Conservation (phyloP, 2,329 filamentous ascomycete species). For the Colletotrichum sp. region DNA sequence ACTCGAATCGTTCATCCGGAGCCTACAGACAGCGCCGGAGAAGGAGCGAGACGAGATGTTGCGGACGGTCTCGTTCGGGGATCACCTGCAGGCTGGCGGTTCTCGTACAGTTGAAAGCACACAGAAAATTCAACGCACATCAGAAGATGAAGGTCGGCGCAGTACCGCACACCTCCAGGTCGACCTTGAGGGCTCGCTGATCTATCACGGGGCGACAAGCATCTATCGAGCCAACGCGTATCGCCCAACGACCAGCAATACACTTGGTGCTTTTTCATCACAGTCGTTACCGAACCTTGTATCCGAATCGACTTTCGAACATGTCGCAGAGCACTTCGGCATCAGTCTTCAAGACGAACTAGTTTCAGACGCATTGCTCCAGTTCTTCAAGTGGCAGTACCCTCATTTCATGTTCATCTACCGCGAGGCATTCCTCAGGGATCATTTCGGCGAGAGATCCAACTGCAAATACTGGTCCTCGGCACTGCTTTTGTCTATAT, state of each 20-base stretch:
- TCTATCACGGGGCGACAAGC: constrained; percentile 28
- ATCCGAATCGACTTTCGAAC: constrained; percentile 17
- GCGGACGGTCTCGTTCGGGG: not conserved
- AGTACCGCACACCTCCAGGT: not conserved
- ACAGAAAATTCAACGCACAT: not conserved
- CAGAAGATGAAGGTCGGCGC: not conserved
- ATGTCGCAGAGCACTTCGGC: constrained; percentile 27
- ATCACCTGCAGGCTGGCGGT: not conserved
- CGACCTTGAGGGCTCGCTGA: constrained; percentile 20
- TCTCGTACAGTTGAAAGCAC: fast-evolving
- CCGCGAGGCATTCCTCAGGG: constrained; percentile 28
- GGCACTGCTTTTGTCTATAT: constrained; percentile 26
- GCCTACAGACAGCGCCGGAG: not conserved
- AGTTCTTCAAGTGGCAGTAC: constrained; percentile 34
- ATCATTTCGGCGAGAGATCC: constrained; percentile 23
- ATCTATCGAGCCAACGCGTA: constrained; percentile 27
- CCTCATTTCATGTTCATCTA: constrained; percentile 36
- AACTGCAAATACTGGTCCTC: constrained; percentile 31
- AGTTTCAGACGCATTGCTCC: constrained; percentile 23
- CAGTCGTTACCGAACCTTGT: not conserved
- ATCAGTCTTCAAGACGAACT: constrained; percentile 26
- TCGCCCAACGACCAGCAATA: not conserved
- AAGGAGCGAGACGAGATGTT: constrained; percentile 21
- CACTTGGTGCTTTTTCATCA: not conserved
- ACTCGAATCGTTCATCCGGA: constrained; percentile 18